phyloP scores from a whole-genome alignment of 2,329 filamentous ascomycete species.

The Daldinia sp. region DNA sequence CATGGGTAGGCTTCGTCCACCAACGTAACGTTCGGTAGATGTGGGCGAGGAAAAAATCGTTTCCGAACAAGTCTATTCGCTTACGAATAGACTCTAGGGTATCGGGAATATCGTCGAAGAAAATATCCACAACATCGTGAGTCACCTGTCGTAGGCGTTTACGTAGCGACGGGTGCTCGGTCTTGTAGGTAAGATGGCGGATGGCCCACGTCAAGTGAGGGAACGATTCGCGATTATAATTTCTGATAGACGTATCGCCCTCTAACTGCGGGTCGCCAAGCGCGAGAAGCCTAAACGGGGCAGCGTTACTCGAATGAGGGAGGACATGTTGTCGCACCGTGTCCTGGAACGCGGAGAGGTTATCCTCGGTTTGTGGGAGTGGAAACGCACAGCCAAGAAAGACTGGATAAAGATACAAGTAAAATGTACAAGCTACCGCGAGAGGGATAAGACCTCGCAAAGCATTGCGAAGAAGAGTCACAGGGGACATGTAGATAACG shows the following conservation, averaged over 20 bases:
- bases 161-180: slow-evolving; percentile 56
- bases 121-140: slow-evolving; percentile 68
- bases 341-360: slow-evolving; percentile 49
- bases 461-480: slow-evolving; percentile 63
- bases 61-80: slow-evolving; percentile 85
- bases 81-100: slow-evolving; percentile 76
- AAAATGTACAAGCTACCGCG: slow-evolving; percentile 74
- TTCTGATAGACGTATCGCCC: slow-evolving; percentile 84
- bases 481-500: slow-evolving; percentile 60
- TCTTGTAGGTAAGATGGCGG: slow-evolving; percentile 58
- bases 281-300: slow-evolving; percentile 86
- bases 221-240: slow-evolving; percentile 60
- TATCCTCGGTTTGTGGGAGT: slow-evolving; percentile 48
- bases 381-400: slow-evolving; percentile 86
- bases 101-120: slow-evolving; percentile 73
- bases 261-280: slow-evolving; percentile 94
- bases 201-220: slow-evolving; percentile 60
- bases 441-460: slow-evolving; percentile 68
- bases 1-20: slow-evolving; percentile 87
- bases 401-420: slow-evolving; percentile 87
- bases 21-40: slow-evolving; percentile 85
- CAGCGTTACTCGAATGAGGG: slow-evolving; percentile 49
- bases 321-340: slow-evolving; percentile 48
- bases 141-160: slow-evolving; percentile 60
- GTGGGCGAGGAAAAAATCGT: slow-evolving; percentile 94